Conservation (phyloP, 2,329 filamentous ascomycete genomes). For the Colletotrichum chlorophyti region DNA sequence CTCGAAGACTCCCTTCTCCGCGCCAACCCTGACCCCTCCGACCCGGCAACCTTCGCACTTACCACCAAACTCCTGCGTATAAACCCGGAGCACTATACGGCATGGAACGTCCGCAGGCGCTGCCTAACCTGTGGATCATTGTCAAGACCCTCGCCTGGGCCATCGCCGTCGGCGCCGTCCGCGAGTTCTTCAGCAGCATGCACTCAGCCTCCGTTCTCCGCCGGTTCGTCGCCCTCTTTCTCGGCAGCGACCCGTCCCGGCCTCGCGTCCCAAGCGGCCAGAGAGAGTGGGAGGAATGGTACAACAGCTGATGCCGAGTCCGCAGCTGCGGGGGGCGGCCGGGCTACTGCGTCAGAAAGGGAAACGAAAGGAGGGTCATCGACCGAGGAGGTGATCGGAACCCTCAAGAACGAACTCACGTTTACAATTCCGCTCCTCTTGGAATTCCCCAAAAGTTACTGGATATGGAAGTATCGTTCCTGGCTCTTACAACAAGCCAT, state of each 20-base stretch:
- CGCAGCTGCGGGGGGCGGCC: conserved; percentile 31
- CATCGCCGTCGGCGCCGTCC: conserved; percentile 60
- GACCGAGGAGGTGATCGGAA: conserved; percentile 29
- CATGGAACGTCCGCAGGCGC: conserved; percentile 87
- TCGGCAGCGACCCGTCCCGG: conserved; percentile 57
- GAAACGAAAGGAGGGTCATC: conserved; percentile 7
- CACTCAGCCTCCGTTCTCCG: conserved; percentile 69
- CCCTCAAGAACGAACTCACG: conserved; percentile 71
- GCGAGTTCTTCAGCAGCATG: conserved; percentile 59
- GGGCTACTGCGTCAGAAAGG: background rate
- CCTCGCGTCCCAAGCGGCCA: conserved; percentile 51
- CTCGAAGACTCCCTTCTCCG: conserved; percentile 57
- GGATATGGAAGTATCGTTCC: conserved; percentile 96
- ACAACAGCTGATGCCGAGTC: conserved; percentile 53
- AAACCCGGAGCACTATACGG: conserved; percentile 89
- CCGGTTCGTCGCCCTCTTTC: conserved; percentile 61
- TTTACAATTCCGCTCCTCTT: conserved; percentile 87
- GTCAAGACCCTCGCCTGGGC: conserved; percentile 58
- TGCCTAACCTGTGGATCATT: conserved; percentile 67
- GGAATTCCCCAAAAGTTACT: conserved; percentile 95
- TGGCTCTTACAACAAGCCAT: conserved; percentile 83
- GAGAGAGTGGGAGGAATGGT: conserved; percentile 58
- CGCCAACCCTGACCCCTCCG: conserved; percentile 20
- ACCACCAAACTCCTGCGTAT: conserved; percentile 76
- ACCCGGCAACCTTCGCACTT: conserved; percentile 64